phyloP scores from a whole-genome alignment of 495 filamentous ascomycete genomes.

The Talaromyces adpressus region DNA sequence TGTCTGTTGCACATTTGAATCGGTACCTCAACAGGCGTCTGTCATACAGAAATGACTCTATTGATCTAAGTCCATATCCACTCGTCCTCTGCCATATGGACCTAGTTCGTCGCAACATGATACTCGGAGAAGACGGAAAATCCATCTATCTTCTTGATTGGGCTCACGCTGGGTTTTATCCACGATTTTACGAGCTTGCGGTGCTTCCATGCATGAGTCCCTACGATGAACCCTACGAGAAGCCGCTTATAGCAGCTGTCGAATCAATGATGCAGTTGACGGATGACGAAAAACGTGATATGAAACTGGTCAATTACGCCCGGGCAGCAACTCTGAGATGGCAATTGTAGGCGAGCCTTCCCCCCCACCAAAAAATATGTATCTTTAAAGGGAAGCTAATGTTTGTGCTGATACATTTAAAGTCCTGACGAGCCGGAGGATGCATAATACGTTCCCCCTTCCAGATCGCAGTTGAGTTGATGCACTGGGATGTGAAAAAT shows the following conservation, averaged over 20 bases:
- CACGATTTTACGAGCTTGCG: slow-evolving; percentile 15
- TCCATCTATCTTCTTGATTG: slow-evolving; percentile 15
- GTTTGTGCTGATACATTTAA: slow-evolving; percentile 3
- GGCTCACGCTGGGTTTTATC: slow-evolving; percentile 14
- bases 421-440: slow-evolving; percentile 9
- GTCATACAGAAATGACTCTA: slow-evolving; percentile 13
- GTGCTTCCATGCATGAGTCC: slow-evolving; percentile 12
- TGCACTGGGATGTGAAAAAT: background rate
- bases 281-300: slow-evolving; percentile 16
- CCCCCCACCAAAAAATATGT: background rate
- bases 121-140: slow-evolving; percentile 12
- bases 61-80: slow-evolving; percentile 12
- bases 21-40: slow-evolving; percentile 14
- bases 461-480: background rate
- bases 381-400: slow-evolving; percentile 8
- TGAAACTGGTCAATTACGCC: slow-evolving; percentile 14
- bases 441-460: background rate
- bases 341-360: slow-evolving; percentile 5
- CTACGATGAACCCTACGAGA: slow-evolving; percentile 11
- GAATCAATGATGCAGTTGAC: slow-evolving; percentile 14
- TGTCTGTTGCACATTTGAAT: slow-evolving; percentile 12
- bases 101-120: slow-evolving; percentile 13
- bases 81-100: slow-evolving; percentile 12
- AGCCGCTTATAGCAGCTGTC: slow-evolving; percentile 11
- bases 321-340: slow-evolving; percentile 15